Base-by-base conservation (phyloP, 2,329 filamentous ascomycete genomes). In the Exophiala calicioides region DNA sequence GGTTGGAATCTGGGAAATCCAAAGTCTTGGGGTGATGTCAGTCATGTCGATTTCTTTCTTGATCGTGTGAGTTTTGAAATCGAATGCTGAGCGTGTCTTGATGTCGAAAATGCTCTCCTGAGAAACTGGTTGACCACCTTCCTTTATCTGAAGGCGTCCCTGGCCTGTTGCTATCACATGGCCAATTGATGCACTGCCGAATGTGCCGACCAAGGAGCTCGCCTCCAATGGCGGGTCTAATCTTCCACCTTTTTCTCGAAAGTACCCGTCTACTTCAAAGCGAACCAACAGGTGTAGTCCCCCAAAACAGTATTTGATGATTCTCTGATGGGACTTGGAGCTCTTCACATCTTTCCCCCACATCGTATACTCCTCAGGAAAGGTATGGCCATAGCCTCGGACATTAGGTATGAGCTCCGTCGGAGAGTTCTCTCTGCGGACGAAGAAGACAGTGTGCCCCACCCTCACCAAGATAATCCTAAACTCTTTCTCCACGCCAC, bases 291-390 rank as follows among this genome's bases (percentile, higher is more conserved):
- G 71, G 0, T 65, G 63, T 8, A 82, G 58, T 1, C 69, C 76
- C 0, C 70, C 80, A 55, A 88, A 79, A 0, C 65, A 50, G 51
- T 86, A 87, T 3, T 66, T 64, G 1, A 87, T 57, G 5, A 87
- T 58, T 1, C 83, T 72, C 58, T 88, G 82, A 50, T 88, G 81
- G 0, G 79, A 80, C 1, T 65, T 66, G 0, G 82, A 86, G 0
- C 71, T 69, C 34, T 69, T 72, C 0, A 81, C 75, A 1, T 71
- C 72, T 0, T 56, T 8, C 7, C 78, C 75, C 82, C 83, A 87
- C 0, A 72, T 79, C 0, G 85, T 88, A 58, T 86, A 82, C 1
- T 72, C 71, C 36, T 86, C 80, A 0, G 80, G 81, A 53, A 88
- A 88, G 0, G 79, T 74, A 55, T 87, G 82, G 0, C 84, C 83